phyloP scores from a whole-genome alignment of 768 basidiomycete genomes.

The Hygrophorus russula region DNA sequence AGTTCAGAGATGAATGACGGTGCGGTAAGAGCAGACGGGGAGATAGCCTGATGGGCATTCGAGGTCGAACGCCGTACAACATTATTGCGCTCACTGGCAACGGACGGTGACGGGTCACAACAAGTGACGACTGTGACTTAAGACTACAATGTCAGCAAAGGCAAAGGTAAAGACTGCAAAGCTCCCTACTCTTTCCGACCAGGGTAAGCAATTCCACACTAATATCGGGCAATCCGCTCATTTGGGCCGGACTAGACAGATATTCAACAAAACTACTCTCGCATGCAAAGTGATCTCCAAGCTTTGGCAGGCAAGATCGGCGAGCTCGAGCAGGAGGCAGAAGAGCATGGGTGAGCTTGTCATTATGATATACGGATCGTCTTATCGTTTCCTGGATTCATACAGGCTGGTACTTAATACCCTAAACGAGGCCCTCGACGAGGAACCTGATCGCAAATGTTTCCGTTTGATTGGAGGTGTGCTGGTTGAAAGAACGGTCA shows the following conservation, averaged over 20 bases:
- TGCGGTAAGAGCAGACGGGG: conserved; percentile 28
- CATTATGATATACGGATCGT: conserved; percentile 3
- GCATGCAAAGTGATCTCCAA: conserved; percentile 82
- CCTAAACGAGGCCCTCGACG: conserved; percentile 67
- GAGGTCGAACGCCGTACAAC: conserved; percentile 47
- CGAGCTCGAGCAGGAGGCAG: conserved; percentile 91
- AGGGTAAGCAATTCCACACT: conserved; percentile 40
- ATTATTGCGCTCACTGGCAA: conserved; percentile 36
- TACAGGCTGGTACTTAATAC: conserved; percentile 80
- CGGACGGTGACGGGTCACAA: background rate
- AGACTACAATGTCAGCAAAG: conserved; percentile 38
- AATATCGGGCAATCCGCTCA: conserved; percentile 15
- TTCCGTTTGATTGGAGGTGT: conserved; percentile 95
- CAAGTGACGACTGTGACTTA: background rate
- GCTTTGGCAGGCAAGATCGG: conserved; percentile 90
- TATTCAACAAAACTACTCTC: conserved; percentile 72
- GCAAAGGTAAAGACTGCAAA: conserved; percentile 37
- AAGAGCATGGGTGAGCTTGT: conserved; percentile 79
- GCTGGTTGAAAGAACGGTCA: conserved; percentile 90
- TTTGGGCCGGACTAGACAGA: conserved; percentile 52
- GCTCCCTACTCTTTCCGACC: conserved; percentile 44
- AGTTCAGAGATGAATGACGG: conserved; percentile 18
- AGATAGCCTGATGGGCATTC: conserved; percentile 40
- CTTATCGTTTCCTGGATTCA: conserved; percentile 4
- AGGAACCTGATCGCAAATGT: conserved; percentile 87